A percentile compares a stretch with the other conserved stretches of the same genome.
phyloP scores from a whole-genome alignment of 768 basidiomycete genomes.

The Phylloporus scabripes region DNA sequence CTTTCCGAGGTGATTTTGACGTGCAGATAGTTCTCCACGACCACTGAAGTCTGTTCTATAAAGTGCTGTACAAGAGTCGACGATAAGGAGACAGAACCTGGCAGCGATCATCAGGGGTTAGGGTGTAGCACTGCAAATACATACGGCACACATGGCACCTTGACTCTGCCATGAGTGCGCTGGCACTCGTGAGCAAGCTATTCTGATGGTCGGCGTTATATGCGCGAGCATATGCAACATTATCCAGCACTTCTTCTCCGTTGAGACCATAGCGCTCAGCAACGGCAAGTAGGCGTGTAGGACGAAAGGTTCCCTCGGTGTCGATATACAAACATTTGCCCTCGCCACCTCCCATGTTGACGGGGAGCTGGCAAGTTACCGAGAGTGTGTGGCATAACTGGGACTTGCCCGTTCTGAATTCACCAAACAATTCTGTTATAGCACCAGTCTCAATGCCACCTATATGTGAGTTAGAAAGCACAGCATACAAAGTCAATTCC shows the following conservation, averaged over 20 bases:
- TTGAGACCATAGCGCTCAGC: constrained; percentile 96
- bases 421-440: constrained; percentile 97
- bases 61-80: constrained; percentile 93
- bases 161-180: constrained; percentile 99
- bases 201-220: constrained; percentile 99
- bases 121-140: constrained; percentile 15
- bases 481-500: neutral
- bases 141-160: constrained; percentile 49
- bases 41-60: constrained; percentile 96
- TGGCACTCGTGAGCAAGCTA: constrained; percentile 81
- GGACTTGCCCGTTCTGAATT: constrained; percentile 97
- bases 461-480: constrained; percentile 28
- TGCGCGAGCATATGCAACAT: constrained; percentile 96
- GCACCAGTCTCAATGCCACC: constrained; percentile 97
- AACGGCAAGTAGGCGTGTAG: constrained; percentile 87
- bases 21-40: constrained; percentile 89
- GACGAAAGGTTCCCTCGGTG: constrained; percentile 98
- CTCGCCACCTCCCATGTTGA: constrained; percentile 97
- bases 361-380: constrained; percentile 95
- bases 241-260: constrained; percentile 96
- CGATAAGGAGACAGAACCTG: constrained; percentile 94
- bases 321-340: constrained; percentile 99
- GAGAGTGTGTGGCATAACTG: constrained; percentile 98
- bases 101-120: constrained; percentile 6
- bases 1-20: constrained; percentile 94